Percentiles rank a stretch among this genome's conserved stretches.
phyloP scores from a whole-genome alignment of 306 rosid species.

The Trifolium subterraneum region DNA sequence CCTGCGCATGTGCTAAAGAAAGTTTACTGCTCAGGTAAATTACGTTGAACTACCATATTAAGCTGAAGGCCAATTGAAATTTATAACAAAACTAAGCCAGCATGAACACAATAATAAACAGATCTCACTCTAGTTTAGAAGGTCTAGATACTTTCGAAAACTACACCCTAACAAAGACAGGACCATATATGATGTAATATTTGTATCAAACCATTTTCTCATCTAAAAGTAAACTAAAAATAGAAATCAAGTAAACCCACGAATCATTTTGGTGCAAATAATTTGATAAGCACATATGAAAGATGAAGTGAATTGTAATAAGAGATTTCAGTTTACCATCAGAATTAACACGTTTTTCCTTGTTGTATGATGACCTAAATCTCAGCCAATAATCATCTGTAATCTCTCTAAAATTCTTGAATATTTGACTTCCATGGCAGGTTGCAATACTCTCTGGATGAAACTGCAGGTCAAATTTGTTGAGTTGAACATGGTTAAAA shows the following conservation, averaged over 20 bases:
- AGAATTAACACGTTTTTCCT: constrained; percentile 44
- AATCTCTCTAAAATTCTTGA: constrained; percentile 83
- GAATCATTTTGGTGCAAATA: constrained; percentile 17
- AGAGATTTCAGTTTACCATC: constrained; percentile 65
- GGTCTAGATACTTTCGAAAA: constrained; percentile 11
- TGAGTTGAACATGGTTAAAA: constrained; percentile 38
- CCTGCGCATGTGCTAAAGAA: constrained; percentile 71
- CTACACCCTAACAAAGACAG: constrained; percentile 21
- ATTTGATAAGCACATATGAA: constrained; percentile 20
- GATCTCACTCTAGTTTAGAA: constrained; percentile 29
- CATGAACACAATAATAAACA: constrained; percentile 20
- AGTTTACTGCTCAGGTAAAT: constrained; percentile 60
- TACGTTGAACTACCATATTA: constrained; percentile 12
- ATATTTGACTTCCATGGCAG: constrained; percentile 79
- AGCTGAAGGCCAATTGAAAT: constrained; percentile 34
- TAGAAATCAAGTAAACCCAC: constrained; percentile 32
- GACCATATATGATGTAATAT: constrained; percentile 29
- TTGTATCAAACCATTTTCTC: constrained; percentile 23
- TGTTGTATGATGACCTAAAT: constrained; percentile 51
- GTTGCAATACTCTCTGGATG: constrained; percentile 99
- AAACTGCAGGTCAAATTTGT: constrained; percentile 73
- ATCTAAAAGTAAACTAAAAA: constrained; percentile 7
- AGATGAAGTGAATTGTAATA: constrained; percentile 17
- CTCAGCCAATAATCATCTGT: constrained; percentile 83
- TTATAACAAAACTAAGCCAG: constrained; percentile 32